These are phyloP conservation scores for Stagonosporopsis rhizophila DNA, from an alignment of 2,329 filamentous ascomycete genomes.

Conservation along the genomic window DNA sequence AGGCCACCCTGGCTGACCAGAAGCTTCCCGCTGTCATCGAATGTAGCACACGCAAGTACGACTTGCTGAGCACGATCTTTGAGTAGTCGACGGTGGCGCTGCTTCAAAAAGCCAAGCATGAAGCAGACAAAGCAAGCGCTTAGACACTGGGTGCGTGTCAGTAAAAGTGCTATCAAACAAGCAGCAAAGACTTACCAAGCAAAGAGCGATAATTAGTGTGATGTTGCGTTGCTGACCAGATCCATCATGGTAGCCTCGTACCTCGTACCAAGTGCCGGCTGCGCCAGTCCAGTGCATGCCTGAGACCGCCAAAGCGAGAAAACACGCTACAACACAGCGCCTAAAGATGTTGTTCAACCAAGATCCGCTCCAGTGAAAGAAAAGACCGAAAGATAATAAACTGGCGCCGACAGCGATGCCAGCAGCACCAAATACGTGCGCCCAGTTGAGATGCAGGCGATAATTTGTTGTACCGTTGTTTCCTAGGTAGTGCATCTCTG, in stretches of 20 bases:
- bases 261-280: conserved; percentile 71
- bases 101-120: conserved; percentile 46
- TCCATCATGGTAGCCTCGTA: conserved; percentile 56
- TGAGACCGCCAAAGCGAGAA: conserved; percentile 77
- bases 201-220: conserved; percentile 75
- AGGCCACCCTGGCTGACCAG: conserved; percentile 74
- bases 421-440: conserved; percentile 71
- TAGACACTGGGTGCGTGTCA: conserved; percentile 61
- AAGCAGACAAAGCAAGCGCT: conserved; percentile 49
- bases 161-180: conserved; percentile 67
- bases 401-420: conserved; percentile 77
- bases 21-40: conserved; percentile 70
- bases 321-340: conserved; percentile 67
- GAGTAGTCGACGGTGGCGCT: conserved; percentile 49
- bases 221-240: conserved; percentile 59
- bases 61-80: conserved; percentile 61
- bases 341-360: conserved; percentile 86
- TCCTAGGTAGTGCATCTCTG: conserved; percentile 88
- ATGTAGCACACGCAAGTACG: conserved; percentile 66
- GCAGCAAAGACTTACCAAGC: conserved; percentile 64
- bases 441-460: conserved; percentile 64
- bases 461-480: conserved; percentile 85
- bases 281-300: conserved; percentile 89
- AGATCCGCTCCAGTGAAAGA: conserved; percentile 76
- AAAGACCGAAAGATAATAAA: conserved; percentile 72